A percentile compares a stretch with the other conserved stretches of the same genome.
phyloP scores from a whole-genome alignment of 2,329 filamentous ascomycete genomes.

The Cordyceps javanica region DNA sequence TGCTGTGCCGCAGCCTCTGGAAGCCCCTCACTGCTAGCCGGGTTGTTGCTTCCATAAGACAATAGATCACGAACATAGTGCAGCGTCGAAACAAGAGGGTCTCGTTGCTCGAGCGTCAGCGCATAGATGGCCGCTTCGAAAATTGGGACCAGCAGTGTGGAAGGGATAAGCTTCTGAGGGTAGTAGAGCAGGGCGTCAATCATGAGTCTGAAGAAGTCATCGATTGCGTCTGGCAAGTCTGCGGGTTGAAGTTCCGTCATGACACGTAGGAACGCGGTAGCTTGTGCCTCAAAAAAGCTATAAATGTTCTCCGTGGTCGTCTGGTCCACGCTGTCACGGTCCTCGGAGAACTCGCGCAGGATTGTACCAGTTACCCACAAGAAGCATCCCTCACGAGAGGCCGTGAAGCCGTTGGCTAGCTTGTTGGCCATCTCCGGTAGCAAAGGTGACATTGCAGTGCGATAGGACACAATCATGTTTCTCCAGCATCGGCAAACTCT shows the following conservation, averaged over 20 bases:
- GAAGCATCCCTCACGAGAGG: slow-evolving; percentile 90
- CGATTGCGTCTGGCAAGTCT: slow-evolving; percentile 78
- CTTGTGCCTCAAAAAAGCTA: slow-evolving; percentile 89
- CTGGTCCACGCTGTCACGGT: slow-evolving; percentile 75
- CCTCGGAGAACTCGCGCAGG: slow-evolving; percentile 89
- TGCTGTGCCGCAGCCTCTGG: slow-evolving; percentile 58
- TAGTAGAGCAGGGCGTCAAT: slow-evolving; percentile 93
- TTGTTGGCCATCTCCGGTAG: slow-evolving; percentile 83
- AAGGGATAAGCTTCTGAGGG: slow-evolving; percentile 74
- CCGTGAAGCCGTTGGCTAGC: slow-evolving; percentile 76
- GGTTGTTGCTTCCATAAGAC: slow-evolving; percentile 76
- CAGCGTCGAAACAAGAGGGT: slow-evolving; percentile 83
- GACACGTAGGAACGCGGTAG: slow-evolving; percentile 80
- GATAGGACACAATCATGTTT: slow-evolving; percentile 93
- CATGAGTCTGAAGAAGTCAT: slow-evolving; percentile 92
- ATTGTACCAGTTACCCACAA: slow-evolving; percentile 97
- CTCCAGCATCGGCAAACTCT: slow-evolving; percentile 93
- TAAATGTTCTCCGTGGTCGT: slow-evolving; percentile 85
- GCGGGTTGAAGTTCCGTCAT: slow-evolving; percentile 72
- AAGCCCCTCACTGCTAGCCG: slow-evolving; percentile 53
- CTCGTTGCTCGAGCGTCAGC: slow-evolving; percentile 81
- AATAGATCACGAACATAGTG: slow-evolving; percentile 91
- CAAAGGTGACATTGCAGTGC: slow-evolving; percentile 79
- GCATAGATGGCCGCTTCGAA: slow-evolving; percentile 83
- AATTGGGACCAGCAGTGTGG: slow-evolving; percentile 71